These are phyloP conservation scores for Schoenoplectus tabernaemontani DNA, from an alignment of 202 grass and related monocot species.

Conservation along the genomic window DNA sequence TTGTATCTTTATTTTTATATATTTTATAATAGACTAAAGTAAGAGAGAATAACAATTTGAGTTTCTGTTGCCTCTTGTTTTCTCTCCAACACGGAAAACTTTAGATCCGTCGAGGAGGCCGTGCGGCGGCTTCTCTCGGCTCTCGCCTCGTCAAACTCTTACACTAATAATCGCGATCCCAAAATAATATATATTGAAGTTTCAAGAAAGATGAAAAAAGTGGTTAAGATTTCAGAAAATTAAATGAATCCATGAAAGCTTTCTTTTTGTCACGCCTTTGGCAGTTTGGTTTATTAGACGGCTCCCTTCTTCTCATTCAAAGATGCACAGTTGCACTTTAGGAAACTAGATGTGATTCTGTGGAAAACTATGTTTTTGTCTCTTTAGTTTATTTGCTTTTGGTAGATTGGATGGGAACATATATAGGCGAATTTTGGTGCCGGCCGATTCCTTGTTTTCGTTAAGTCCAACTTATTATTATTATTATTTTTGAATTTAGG, in stretches of 20 bases:
- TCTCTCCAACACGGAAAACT: too few species aligned
- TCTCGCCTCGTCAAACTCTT: too few species aligned
- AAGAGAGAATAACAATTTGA: too few species aligned
- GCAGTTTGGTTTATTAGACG: background rate
- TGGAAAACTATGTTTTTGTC: background rate
- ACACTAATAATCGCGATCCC: too few species aligned
- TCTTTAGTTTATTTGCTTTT: constrained; percentile 4
- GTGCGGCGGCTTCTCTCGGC: too few species aligned
- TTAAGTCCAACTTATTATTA: background rate
- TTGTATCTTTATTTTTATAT: too few species aligned
- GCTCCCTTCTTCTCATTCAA: background rate
- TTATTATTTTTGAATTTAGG: background rate
- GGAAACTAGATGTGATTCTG: background rate
- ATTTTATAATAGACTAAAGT: too few species aligned
- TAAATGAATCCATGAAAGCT: background rate
- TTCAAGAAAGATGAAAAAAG: constrained; percentile 10
- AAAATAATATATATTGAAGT: background rate
- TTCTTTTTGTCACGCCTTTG: background rate
- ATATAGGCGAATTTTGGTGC: background rate
- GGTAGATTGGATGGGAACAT: background rate
- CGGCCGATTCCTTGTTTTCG: background rate
- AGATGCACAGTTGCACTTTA: constrained; percentile 14
- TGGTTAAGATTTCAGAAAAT: background rate
- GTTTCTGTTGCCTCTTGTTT: too few species aligned
- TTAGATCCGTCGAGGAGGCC: too few species aligned